Conservation (phyloP, 345 rosid species). For the Dovyalis caffra region DNA sequence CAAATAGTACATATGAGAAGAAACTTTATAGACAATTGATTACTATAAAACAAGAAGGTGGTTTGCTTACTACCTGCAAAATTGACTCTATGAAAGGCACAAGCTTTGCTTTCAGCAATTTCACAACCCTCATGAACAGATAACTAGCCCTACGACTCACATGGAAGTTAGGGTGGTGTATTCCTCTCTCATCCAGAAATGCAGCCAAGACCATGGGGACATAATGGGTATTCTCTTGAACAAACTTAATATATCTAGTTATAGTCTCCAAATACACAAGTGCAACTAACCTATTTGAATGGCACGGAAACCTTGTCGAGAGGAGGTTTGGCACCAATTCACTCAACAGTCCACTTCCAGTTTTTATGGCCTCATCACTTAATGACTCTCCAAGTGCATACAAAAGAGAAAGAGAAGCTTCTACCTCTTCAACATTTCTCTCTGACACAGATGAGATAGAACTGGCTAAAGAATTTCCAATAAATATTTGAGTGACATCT, state of each 20-base stretch:
- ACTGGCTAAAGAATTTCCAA: slow-evolving; percentile 64
- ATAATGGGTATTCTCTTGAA: slow-evolving; percentile 64
- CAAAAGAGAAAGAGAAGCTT: slow-evolving; percentile 92
- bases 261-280: slow-evolving; percentile 78
- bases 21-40: background rate
- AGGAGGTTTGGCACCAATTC: slow-evolving; percentile 76
- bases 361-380: slow-evolving; percentile 70
- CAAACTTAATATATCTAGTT: slow-evolving; percentile 79
- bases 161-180: slow-evolving; percentile 73
- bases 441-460: slow-evolving; percentile 60
- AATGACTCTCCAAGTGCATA: slow-evolving; percentile 85
- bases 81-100: slow-evolving; percentile 81
- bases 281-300: slow-evolving; percentile 85
- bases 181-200: slow-evolving; percentile 95
- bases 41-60: background rate
- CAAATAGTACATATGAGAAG: background rate
- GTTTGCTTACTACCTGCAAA: slow-evolving; percentile 57
- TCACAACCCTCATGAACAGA: slow-evolving; percentile 89
- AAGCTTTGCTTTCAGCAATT: slow-evolving; percentile 76
- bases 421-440: slow-evolving; percentile 85
- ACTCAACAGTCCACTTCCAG: slow-evolving; percentile 61
- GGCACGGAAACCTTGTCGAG: slow-evolving; percentile 74
- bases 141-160: slow-evolving; percentile 90
- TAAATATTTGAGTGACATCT: slow-evolving; percentile 68
- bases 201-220: slow-evolving; percentile 73